Base-by-base conservation (phyloP, 192 early-diverging fungal species). In the Gorgonomyces haynaldii region DNA sequence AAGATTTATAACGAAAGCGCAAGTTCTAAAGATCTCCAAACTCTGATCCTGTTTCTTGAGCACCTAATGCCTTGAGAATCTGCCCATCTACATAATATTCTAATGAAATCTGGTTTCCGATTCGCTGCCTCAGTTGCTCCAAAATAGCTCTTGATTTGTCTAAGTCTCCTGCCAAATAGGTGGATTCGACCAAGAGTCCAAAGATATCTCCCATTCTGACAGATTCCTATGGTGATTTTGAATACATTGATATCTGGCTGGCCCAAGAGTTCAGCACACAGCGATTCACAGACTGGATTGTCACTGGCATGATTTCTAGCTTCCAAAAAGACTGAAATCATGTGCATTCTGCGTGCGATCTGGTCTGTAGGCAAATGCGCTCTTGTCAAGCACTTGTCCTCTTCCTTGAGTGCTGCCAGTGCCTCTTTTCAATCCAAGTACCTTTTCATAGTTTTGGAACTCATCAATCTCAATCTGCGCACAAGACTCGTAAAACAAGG, bases 371-470 rank as follows among this genome's bases (percentile, higher is more conserved):
- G 30, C 9, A 5, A 60, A 57, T 40, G 58, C 8, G 46, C 54
- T 37, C 66, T 72, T 8, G 31, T 29, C 1, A 69, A 26, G 20
- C 59, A 58, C 42, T 67, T 69, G 0, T 37, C 37, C 4, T 61
- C 58, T 51, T 76, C 74, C 39, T 58, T 52, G 13, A 72, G 42
- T 2, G 74, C 74, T 22, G 56, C 67, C 21, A 65, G 49, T 4
- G 69, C 72, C 62, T 68, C 12, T 30, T 20, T 21, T 39, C 9
- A 47, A 40, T 19, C 6, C 2, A 9, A 16, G n/a, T 60, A 72
- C 70, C 58, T 79, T 76, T 39, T 73, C 70, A 53, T 79, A 79
- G 53, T 73, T 76, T 50, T 72, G 70, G 36, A 65, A 79, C 54
- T 76, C 72, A 32, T 79, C 76, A 31, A 79, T 64, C 51, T 79